Evolutionary conservation across 768 basidiomycete species (phyloP), one percentile per base, ranked within the genome.

Genomic region (Boletus vermiculosoides): DNA sequence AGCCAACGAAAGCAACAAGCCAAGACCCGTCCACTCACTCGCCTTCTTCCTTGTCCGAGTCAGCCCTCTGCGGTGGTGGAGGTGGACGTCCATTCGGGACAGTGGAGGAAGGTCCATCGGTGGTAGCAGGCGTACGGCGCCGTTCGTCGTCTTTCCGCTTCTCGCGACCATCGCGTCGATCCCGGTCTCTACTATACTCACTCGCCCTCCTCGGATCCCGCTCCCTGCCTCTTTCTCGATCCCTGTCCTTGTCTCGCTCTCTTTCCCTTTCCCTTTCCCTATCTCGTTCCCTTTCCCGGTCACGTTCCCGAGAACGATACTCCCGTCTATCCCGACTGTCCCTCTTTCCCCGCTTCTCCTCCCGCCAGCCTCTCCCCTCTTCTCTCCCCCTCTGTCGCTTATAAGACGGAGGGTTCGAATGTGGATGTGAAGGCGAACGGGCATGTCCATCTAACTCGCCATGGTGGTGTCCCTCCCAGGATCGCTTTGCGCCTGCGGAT

Each of bases 1-100:
- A 65, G 51, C 23, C 13, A 50, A 48, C 15, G 23, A 36, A 52
- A 51, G 45, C 9, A 37, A 60, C 49, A 45, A 36, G 46, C 41
- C 54, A 50, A 59, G 50, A 46, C 23, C 11, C 7, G 9, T 6
- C 44, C 39, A 94, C 94, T 89, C 75, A 95, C 92, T 96, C 94
- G 79, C 90, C 93, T 80, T 95, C 94, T 76, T 94, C 90, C 70
- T 74, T 87, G 62, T 92, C 90, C 13, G 83, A 82, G 51, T 81
- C 81, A 13, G 71, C 62, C 47, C 57, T 68, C n/a, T 65, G 63
- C 5, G 58, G 58, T 8, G 55, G 67, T 20, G 25, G 50, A 1
- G 59, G 55, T 41, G 44, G 62, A 52, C 57, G 65, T 34, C 74
- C 69, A 44, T 71, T 65, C 22, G 63, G 45, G 46, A 44, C 33